Evolutionary conservation across 768 basidiomycete genomes (phyloP), one percentile per base, ranked within the genome.

Genomic region (Mycena maculata): DNA sequence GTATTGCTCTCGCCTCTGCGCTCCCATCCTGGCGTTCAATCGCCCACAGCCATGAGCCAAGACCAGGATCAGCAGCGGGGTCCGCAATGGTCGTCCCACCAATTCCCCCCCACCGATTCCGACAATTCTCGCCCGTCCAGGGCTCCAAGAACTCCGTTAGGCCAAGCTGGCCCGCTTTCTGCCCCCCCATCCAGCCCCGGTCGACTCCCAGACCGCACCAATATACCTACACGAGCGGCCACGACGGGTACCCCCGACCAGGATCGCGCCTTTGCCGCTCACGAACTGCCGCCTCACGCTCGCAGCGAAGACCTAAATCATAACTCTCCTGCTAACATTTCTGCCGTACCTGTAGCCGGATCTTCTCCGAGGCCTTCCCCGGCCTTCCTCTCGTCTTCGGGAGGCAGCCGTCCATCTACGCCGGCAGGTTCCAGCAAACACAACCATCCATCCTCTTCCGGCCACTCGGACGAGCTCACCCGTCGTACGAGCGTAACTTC

Each of bases 251-350:
- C 48, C 7, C n/a, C 52, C 15, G 65, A 67, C 10, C 52, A 50
- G 41, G 59, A 60, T 2, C 36, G 54, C 1, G 45, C 69, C 27
- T 56, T 48, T 16, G 60, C 56, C 0, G 55, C n/a, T 8, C 42
- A 67, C 31, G 69, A 64, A 30, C n/a, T 67, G 22, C 65, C 69
- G 38, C 79, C 86, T 64, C 87, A 90, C 74, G 81, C 90, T 64
- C 88, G 85, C 59, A 93, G 92, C 79, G 87, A 91, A 73, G 92
- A 92, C 80, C 81, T 92, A 56, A 90, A 87, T 77, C 92, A 92
- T 76, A 72, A n/a, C 66, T 77, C 49, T 71, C 63, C 39, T 69
- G 75, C 28, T 73, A 76, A 38, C 74, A 72, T 63, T 75, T 69
- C 72, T 71, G 75, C 75, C 49, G 72, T 30, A 49, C 54, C 65